A percentile compares a stretch with the other conserved stretches of the same genome.
phyloP scores from a whole-genome alignment of 1,139 yeast genomes.

The Torulaspora pretoriensis region DNA sequence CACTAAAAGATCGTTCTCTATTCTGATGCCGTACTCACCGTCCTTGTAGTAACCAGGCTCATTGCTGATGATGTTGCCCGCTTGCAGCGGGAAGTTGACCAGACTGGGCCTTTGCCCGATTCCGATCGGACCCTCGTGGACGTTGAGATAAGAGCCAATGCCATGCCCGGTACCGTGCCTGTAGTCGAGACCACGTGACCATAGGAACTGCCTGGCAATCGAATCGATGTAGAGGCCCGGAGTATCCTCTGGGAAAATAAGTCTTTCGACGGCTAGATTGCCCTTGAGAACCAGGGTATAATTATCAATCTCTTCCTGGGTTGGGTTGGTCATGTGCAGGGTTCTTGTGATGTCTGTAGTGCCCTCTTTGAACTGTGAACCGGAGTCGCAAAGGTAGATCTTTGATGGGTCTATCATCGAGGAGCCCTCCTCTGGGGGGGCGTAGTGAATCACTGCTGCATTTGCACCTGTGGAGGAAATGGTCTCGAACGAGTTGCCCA shows the following conservation, averaged over 20 bases:
- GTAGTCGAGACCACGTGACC: slow-evolving; percentile 86
- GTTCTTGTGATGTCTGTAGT: slow-evolving; percentile 97
- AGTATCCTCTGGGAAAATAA: slow-evolving; percentile 83
- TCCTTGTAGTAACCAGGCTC: slow-evolving; percentile 97
- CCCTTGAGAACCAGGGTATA: slow-evolving; percentile 93
- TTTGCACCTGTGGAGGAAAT: slow-evolving; percentile 91
- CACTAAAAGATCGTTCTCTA: slow-evolving; percentile 74
- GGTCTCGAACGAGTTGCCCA: slow-evolving; percentile 85
- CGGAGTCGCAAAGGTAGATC: slow-evolving; percentile 84
- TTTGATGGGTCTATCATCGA: slow-evolving; percentile 69
- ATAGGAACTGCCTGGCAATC: slow-evolving; percentile 83
- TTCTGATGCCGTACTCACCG: slow-evolving; percentile 88
- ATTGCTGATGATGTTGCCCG: slow-evolving; percentile 79
- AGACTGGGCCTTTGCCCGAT: slow-evolving; percentile 59
- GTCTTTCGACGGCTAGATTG: slow-evolving; percentile 70
- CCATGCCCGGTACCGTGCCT: slow-evolving; percentile 98
- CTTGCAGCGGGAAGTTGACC: slow-evolving; percentile 34
- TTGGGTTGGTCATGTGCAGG: slow-evolving; percentile 70
- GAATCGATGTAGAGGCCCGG: slow-evolving; percentile 80
- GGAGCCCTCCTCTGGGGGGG: slow-evolving; percentile 62
- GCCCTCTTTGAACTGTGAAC: slow-evolving; percentile 91
- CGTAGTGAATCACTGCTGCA: slow-evolving; percentile 89
- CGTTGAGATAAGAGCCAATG: slow-evolving; percentile 87
- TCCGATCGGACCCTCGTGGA: slow-evolving; percentile 96
- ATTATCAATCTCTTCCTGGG: slow-evolving; percentile 60